Evolutionary conservation across 2,329 filamentous ascomycete genomes (phyloP), one percentile per base, ranked within the genome.

Genomic region (Calonectria multiphialidica): DNA sequence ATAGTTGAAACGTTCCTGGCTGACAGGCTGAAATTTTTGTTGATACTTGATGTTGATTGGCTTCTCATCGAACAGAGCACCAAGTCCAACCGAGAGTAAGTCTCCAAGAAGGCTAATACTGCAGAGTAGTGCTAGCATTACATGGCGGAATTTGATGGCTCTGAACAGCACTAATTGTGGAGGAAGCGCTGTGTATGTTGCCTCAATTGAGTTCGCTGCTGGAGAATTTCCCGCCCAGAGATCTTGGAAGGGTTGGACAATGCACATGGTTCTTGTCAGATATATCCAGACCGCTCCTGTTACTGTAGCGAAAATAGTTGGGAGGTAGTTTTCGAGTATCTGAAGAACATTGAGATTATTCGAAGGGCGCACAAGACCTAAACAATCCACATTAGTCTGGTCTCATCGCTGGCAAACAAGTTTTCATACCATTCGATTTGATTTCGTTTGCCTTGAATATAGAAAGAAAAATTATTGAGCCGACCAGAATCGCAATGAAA

Each of bases 241-340:
- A 28, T 71, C 69, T 10, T 49, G 35, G 12, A 71, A 71, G 3
- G 69, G 69, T 28, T 68, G 64, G 16, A 71, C 47, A 13, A 71
- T 62, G 37, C 64, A 68, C 7, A 71, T 12, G 2, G 63, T 53
- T 8, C 69, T 18, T 6, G 57, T 64, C 2, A 71, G 21, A 15
- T 57, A 57, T 2, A 64, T 66, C 69, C 69, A 71, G 7, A 71
- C 42, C 2, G 69, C 45, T 23, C 67, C 69, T 1, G 63, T 13
- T 8, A 63, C 18, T 28, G 69, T 71, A 13, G 69, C 63, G 21
- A 67, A 47, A 5, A 63, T 33, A 2, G 69, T 68, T 23, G 69
- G 69, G 21, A 71, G 23, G 35, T 62, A 71, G 15, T 64, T 71
- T 21, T 59, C 61, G 3, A 70, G 40, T 25, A 70, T 33, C n/a